phyloP scores from a whole-genome alignment of 2,329 filamentous ascomycete genomes.

The Venturia nashicola region DNA sequence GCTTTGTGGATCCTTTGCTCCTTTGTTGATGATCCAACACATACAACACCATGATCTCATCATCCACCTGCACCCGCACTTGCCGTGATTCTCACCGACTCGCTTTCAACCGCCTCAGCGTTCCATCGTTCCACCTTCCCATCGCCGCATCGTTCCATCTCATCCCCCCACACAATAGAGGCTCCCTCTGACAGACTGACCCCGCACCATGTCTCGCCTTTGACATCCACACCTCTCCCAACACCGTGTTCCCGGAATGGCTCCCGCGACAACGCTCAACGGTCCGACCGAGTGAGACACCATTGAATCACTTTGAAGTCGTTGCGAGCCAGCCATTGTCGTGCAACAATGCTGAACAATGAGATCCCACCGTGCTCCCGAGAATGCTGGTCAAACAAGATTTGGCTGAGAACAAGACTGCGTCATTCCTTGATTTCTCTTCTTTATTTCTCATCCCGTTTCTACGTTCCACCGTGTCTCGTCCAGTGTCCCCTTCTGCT shows the following conservation, averaged over 20 bases:
- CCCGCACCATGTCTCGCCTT: background rate
- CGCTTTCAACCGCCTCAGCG: no score
- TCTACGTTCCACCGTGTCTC: no score
- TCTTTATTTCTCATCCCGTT: no score
- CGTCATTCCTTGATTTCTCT: no score
- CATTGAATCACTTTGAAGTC: background rate
- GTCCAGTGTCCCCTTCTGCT: no score
- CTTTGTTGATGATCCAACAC: no score
- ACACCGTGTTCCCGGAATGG: background rate
- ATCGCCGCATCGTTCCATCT: background rate
- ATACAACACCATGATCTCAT: background rate
- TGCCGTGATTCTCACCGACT: no score
- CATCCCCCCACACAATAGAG: no score
- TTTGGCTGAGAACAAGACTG: no score
- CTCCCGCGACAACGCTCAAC: background rate
- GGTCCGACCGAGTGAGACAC: background rate
- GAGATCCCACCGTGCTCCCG: background rate
- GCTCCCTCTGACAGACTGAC: background rate
- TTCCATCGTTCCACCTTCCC: background rate
- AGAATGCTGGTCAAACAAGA: background rate
- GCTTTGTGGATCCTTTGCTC: no score
- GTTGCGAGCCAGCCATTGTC: background rate
- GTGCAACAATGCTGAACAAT: background rate
- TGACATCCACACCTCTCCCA: no score
- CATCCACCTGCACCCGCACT: no score